These are phyloP conservation scores for Globisporangium cylindrosporum DNA, from an alignment of 352 stramenopile species.

Conservation along the genomic window DNA sequence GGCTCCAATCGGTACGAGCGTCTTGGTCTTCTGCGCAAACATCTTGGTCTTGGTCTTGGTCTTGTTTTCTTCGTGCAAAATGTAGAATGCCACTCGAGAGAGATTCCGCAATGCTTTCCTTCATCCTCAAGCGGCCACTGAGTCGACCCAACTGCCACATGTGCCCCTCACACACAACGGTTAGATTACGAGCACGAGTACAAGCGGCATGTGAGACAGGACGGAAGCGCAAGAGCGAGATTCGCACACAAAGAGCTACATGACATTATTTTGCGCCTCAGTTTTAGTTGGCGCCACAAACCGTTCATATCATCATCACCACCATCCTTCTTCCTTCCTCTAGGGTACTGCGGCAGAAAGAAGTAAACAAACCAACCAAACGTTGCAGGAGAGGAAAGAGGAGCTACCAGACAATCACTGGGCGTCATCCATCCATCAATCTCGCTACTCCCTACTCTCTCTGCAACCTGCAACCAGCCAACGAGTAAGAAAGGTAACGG, in stretches of 20 bases:
- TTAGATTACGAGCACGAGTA: background rate
- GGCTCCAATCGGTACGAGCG: background rate
- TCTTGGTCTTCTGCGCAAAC: background rate
- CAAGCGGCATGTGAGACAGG: background rate
- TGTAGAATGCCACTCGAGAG: background rate
- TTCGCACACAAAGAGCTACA: constrained; percentile 7
- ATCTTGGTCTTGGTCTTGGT: background rate
- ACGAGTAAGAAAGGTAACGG: background rate
- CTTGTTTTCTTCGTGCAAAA: background rate
- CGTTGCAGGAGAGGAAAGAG: background rate
- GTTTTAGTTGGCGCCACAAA: constrained; percentile 4
- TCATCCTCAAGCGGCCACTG: background rate
- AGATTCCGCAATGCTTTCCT: background rate
- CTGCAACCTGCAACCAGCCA: background rate
- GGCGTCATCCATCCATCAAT: background rate
- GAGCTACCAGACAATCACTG: background rate
- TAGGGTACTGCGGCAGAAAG: background rate
- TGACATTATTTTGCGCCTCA: constrained; percentile 13
- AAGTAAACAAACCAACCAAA: background rate
- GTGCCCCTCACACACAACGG: background rate
- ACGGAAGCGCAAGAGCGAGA: background rate
- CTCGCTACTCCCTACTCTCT: background rate
- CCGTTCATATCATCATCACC: constrained; percentile 1
- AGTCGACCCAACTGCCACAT: background rate
- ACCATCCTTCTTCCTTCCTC: constrained; percentile 5